Evolutionary conservation across 768 basidiomycete species (phyloP), one percentile per base, ranked within the genome.

Genomic region (Suillus subaureus): DNA sequence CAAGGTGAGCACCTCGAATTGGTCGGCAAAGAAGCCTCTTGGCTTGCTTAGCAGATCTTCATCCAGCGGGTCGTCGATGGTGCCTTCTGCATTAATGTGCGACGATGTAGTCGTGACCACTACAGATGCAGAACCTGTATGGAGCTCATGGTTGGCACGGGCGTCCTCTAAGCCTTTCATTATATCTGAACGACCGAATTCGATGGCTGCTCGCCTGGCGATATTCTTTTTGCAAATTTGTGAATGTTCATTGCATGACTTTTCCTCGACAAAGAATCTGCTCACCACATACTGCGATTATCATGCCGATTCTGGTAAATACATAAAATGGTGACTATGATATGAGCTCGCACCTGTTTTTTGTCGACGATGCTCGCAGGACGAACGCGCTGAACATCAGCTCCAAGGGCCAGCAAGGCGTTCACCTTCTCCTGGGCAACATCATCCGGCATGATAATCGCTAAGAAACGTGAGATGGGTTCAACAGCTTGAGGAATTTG

Each of bases 331-430:
- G 49, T 31, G 23, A 33, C 15, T 39, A 11, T 21, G 39, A 4
- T 6, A 1, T 43, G 40, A 62, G 61, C 45, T 70, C 83, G 49
- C 61, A 90, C 93, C 86, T 97, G 96, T 75, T 94, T 95, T 78
- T 94, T 94, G 80, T 99, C 97, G 15, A 99, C 92, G 67, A 99
- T 98, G 70, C 96, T 97, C 5, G 94, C 92, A 5, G 95, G 94
- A n/a, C 94, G 84, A 35, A 96, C 94, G 61, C 91, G 85, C 72
- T 94, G 91, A 1, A 99, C 92, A n/a, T 87, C 81, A 0, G 96
- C 96, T 7, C 97, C 97, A 0, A 98, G 86, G 2, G 91, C 87
- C 64, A 85, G 82, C 23, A 99, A 79, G 0, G 93, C 89, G 69
- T 91, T 89, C 3, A 95, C 89, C 73, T 99, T 99, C 77, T 99